Evolutionary conservation across 331 rosid species (phyloP), one percentile per base, ranked within the genome.

Genomic region (Pyracantha coccinea): DNA sequence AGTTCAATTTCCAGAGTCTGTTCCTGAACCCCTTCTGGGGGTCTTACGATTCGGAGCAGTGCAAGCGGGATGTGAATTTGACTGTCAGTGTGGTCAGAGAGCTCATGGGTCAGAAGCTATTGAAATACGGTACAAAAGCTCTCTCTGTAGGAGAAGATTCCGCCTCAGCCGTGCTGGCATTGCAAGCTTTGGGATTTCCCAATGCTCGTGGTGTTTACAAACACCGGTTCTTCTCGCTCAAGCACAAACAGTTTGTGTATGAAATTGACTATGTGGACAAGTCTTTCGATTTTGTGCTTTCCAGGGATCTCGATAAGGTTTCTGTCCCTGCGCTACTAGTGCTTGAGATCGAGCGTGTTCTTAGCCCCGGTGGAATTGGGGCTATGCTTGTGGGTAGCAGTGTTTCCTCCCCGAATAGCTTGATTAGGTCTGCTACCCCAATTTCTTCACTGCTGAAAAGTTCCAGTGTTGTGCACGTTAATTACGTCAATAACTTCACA

Each of bases 281-380:
- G 65, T 89, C 93, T 0, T 95, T 95, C n/a, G 97, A 90, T 77
- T 92, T 95, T 32, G 98, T 92, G 71, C 78, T 89, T 41, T 82
- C 91, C 1, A 85, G 82, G 81, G 97, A 90, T 70, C 74, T 89
- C 2, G 96, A 90, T 50, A 85, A 79, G 80, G 89, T 81, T 70
- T 57, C 97, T 5, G 96, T 84, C 62, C 96, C 97, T 71, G 96
- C 96, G 2, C 76, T 88, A 64, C 86, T 89, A n/a, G 88, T 92
- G 61, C 92, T 92, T 8, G 98, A 95, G 86, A 85, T 89, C 54
- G 99, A 95, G 85, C 98, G 99, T 29, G 85, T 95, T 62, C 98
- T 95, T 74, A 86, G 80, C 78, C 96, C 99, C 2, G 92, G 91
- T 13, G 99, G 99, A 16, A 80, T 92, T 14, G 99, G 99, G 28